Base-by-base conservation (phyloP, 1,284 basidiomycete genomes). In the Phellopilus nigrolimitatus region DNA sequence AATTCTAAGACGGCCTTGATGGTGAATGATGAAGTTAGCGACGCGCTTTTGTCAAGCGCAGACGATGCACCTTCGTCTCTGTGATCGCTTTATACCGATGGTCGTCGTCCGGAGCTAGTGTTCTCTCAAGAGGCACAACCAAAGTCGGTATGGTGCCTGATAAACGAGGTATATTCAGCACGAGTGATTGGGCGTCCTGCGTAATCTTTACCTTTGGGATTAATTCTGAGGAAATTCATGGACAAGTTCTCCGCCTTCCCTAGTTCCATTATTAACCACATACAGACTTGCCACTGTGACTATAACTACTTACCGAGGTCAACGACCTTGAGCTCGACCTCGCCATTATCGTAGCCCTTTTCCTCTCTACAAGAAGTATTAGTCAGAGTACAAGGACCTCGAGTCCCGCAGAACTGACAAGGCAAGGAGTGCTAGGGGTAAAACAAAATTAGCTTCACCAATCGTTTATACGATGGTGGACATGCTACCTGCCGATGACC, bases 121-220 rank as follows among this genome's bases (percentile, higher is more conserved):
- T 89, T 60, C 84, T 84, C 59, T 82, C 71, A 15, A 89, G 70
- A 0, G 91, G 91, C 3, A 93, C 90, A 19, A 93, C 83, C 38
- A 95, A 71, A 0, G 87, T 87, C 4, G 91, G 91, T 0, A 94
- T 78, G n/a, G 86, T 90, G 10, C 81, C 89, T 87, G 27, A 56
- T 28, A 42, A 54, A 21, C 9, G 42, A 31, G 31, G 12, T 7
- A 30, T 34, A 50, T 15, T 52, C 5, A 56, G 24, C 13, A 7
- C 19, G n/a, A 24, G 30, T 9, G 1, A 15, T 36, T 31, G 1
- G 17, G 33, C 21, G 12, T 37, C 30, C 15, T 27, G 10, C 25
- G 50, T 17, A 39, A 58, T 19, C 48, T 61, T 21, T 60, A 80
- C 88, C 89, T 64, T 87, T 83, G 34, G 82, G 73, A 65, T 90